These are phyloP conservation scores for Verticillium longisporum DNA, from an alignment of 2,329 filamentous ascomycete genomes.

Conservation along the genomic window DNA sequence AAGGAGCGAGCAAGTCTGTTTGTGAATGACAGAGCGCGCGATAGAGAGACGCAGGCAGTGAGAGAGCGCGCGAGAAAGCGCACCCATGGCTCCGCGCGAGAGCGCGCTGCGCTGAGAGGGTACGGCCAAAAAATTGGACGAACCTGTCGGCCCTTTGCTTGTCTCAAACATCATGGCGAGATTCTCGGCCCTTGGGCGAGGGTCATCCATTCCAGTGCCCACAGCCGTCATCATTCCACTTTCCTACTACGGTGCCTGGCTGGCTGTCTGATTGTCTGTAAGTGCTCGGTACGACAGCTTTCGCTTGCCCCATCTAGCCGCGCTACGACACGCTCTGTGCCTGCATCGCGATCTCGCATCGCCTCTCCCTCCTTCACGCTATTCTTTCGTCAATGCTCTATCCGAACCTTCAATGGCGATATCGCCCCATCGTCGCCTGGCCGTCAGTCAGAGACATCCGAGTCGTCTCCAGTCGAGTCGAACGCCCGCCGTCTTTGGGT, in stretches of 20 bases:
- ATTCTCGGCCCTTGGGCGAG: slow-evolving; percentile 2
- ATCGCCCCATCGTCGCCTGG: not conserved
- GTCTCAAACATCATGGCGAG: slow-evolving; percentile 5
- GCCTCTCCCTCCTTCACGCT: not conserved
- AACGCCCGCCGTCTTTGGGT: not conserved
- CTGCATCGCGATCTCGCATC: not conserved
- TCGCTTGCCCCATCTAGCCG: not conserved
- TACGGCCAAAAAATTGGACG: not conserved
- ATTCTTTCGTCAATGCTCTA: not conserved
- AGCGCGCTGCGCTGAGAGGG: not conserved
- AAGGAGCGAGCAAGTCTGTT: too few relatives aligned
- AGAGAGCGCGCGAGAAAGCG: too few relatives aligned
- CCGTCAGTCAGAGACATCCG: not conserved
- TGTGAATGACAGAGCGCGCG: too few relatives aligned
- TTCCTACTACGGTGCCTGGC: not conserved
- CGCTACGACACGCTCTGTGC: not conserved
- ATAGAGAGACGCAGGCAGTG: too few relatives aligned
- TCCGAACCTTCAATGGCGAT: not conserved
- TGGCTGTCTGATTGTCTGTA: not conserved
- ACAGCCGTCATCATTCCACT: not conserved
- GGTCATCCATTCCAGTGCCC: slow-evolving; percentile 1
- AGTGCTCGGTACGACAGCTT: not conserved
- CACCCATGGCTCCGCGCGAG: too few relatives aligned
- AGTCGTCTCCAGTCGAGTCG: not conserved
- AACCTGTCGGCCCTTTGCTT: slow-evolving; percentile 2